Base-by-base conservation (phyloP, 2,329 filamentous ascomycete genomes). In the Pezizomycotina sp. region DNA sequence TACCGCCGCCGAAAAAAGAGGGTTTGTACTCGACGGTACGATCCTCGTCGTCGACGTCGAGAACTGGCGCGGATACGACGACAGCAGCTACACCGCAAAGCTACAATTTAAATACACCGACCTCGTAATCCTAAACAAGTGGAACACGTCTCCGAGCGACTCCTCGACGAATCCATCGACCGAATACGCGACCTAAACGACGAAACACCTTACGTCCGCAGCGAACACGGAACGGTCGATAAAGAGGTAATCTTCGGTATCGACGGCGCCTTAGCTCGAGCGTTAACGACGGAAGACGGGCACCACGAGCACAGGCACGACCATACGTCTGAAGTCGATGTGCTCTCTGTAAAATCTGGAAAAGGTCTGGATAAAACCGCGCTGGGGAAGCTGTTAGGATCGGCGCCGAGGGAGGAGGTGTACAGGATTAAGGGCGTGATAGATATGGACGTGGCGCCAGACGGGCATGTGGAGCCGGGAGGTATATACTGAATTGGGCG, bases 401-500 rank as follows among this genome's bases (percentile, higher is more conserved):
- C 70, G 0, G 78, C 86, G 0, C 78, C 83, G 1, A 92, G 91
- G 55, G 89, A 98, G 47, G 84, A 95, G 54, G 72, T 92, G 6
- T 98, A 95, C 60, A 73, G 89, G 37, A 95, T 98, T 56, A 98
- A 98, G 58, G 80, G 69, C 0, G 62, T 75, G 3, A 47, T 76
- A 5, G 63, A 64, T 53, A 59, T 31, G 49, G 56, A 5, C 48
- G 53, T 9, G 48, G 52, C 6, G 43, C 70, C 7, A 60, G 50
- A 52, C 30, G 27, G 33, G n/a, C 46, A 14, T 43, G 38, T 5
- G 58, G 56, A 2, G 52, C 56, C 13, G 56, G 58, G 10, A 65
- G 79, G 36, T 93, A 89, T 54, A 92, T 98, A 27, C 67, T 98
- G 42, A 98, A 98, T 56, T 98, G 89, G 89, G 89, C 89, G 0